phyloP scores from a whole-genome alignment of 2,329 filamentous ascomycete species.

The Pseudocercospora cruenta region DNA sequence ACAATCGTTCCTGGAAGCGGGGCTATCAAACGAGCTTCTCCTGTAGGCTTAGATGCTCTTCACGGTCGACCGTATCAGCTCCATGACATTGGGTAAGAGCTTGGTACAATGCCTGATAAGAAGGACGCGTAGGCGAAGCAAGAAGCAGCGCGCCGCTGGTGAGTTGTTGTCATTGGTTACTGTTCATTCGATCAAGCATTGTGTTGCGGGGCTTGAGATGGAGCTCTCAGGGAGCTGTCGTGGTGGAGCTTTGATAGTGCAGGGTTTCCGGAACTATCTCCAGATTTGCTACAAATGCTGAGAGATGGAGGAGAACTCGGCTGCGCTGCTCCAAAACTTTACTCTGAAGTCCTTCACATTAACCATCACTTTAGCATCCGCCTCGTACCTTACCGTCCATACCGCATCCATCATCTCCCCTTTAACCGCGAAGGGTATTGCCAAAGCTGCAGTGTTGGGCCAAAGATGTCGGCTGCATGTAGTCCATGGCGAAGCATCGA shows the following conservation, averaged over 20 bases:
- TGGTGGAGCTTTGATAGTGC: neutral
- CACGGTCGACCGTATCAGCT: slow-evolving; percentile 10
- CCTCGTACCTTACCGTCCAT: too few species aligned
- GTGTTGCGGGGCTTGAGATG: slow-evolving; percentile 25
- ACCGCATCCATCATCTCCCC: neutral
- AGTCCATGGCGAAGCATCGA: neutral
- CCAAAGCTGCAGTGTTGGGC: too few species aligned
- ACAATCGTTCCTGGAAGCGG: neutral
- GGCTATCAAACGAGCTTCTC: slow-evolving; percentile 3
- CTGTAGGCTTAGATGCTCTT: slow-evolving; percentile 10
- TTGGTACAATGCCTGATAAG: slow-evolving; percentile 26
- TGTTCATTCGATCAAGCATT: slow-evolving; percentile 4
- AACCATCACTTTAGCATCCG: too few species aligned
- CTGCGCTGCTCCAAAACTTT: too few species aligned
- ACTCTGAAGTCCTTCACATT: too few species aligned
- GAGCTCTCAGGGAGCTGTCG: slow-evolving; percentile 14
- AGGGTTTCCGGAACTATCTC: neutral
- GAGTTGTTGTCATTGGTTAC: slow-evolving; percentile 6
- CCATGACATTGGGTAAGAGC: slow-evolving; percentile 19
- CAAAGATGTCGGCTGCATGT: neutral
- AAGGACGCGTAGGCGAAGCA: slow-evolving; percentile 6
- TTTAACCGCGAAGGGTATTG: neutral
- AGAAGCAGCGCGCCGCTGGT: slow-evolving; percentile 6
- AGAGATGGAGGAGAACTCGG: too few species aligned
- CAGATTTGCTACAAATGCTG: neutral